Conservation (phyloP, 2,329 filamentous ascomycete genomes). For the Colletotrichum godetiae region DNA sequence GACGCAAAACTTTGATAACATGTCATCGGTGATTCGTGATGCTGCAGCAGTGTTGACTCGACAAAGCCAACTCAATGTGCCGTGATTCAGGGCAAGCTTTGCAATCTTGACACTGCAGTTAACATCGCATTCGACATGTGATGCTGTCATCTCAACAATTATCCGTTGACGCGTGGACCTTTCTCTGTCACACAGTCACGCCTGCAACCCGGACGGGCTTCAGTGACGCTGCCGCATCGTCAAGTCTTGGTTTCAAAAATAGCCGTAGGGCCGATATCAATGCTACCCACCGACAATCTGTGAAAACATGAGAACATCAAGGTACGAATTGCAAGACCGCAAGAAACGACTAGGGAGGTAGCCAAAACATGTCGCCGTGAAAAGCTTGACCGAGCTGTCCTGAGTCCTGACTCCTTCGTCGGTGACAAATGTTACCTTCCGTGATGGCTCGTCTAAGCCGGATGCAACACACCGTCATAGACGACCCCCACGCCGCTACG, state of each 20-base stretch:
- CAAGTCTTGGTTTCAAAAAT: background rate
- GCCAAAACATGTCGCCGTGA: background rate
- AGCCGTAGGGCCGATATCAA: background rate
- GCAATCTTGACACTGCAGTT: background rate
- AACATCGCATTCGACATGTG: background rate
- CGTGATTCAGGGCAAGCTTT: background rate
- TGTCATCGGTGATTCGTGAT: background rate
- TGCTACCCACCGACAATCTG: background rate
- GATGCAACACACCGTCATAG: constrained; percentile 1
- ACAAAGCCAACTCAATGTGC: background rate
- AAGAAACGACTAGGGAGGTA: background rate
- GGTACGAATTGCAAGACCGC: background rate
- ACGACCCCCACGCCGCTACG: background rate
- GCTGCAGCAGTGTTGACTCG: background rate
- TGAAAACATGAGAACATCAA: background rate
- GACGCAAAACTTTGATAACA: background rate
- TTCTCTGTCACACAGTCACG: background rate
- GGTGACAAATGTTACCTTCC: background rate
- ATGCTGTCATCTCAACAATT: background rate
- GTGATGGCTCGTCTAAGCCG: background rate
- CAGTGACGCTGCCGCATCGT: background rate
- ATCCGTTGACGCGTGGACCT: background rate
- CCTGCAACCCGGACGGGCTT: background rate
- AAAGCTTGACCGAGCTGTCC: background rate
- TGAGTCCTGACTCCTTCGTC: background rate